Base-by-base conservation (phyloP, 2,329 filamentous ascomycete species). In the Trichoderma pleuroti region DNA sequence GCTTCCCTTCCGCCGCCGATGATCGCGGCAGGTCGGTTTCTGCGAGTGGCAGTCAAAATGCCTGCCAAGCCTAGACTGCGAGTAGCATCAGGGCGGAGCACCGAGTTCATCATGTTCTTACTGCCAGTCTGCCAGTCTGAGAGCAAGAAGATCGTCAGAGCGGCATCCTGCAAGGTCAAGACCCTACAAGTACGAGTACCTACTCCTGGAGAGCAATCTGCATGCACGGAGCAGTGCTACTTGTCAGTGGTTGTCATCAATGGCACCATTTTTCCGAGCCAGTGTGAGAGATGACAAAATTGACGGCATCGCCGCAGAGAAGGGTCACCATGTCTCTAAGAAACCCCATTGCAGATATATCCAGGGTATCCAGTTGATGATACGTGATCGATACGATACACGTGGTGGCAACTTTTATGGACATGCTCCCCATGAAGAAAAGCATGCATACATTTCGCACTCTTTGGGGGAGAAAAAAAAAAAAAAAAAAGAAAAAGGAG, bases 1-100 rank as follows among this genome's bases (percentile, higher is more conserved):
- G 65, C 65, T 68, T 68, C 28, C 26, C 54, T 26, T 30, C 60
- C 39, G 65, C 65, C 65, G 65, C 65, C 65, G 65, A 21, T 61
- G 65, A 68, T 68, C 65, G 26, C 65, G 65, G 56, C 54, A 60
- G 65, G 39, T 61, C 14, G 65, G 56, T 21, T 18, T 60, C 56
- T 52, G 32, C 46, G 56, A 36, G 39, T 57, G 65, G 39, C 46
- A 52, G 56, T 21, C 65, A 42, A 10, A 60, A 42, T 36, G 56
- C 24, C 36, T 61, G 39, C 52, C 65, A 52, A 61, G 65, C 28
- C 24, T 59, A 32, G 26, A 46, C 24, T 42, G 52, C n/a, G 12
- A 57, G 54, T 42, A 42, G 39, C n/a, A 42, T 42, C 39, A 42
- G 18, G 39, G 39, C 39, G 39, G 36, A 46, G 54, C 7, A 49